Evolutionary conservation across 768 basidiomycete species (phyloP), one percentile per base, ranked within the genome.

Genomic region (Trametes meyenii): DNA sequence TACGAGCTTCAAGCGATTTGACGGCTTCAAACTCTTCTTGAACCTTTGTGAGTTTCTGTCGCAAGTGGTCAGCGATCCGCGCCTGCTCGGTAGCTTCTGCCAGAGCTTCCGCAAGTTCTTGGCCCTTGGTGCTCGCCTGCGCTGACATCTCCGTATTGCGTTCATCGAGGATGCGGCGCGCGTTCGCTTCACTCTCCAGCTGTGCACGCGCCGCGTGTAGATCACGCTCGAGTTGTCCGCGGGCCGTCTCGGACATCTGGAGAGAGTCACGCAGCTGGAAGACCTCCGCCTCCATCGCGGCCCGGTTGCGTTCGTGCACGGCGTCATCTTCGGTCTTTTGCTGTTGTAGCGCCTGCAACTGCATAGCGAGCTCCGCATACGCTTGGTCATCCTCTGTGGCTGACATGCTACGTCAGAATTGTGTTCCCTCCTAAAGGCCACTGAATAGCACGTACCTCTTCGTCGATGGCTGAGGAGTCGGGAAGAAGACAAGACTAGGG

Each of bases 351-450:
- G 78, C 78, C 1, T 81, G 84, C 16, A 95, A 81, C 64, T 90
- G 87, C 59, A 88, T 82, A 7, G 85, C 76, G 5, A 92, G 78
- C 63, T 92, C 90, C 57, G 86, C 84, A 68, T 89, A 88, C 21
- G 85, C 86, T 62, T 86, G 83, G 57, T 90, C 89, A 57, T 90
- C 88, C 70, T 90, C 89, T 3, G 84, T 82, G 21, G 85, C 90
- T 92, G 65, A 43, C 35, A 14, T 45, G 46, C 10, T 38, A 56
- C 49, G 43, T 56, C 10, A 63, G 60, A 50, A 69, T 16, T 39
- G 42, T 36, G 51, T 29, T 26, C 11, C 60, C 50, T 55, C 16
- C 39, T 26, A 33, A 17, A 40, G 21, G 29, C 50, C 33, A 44
- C 38, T 38, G 29, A 54, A 51, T 14, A 35, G 44, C 55, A 50